Percentiles rank a stretch among this genome's conserved stretches.
phyloP scores from a whole-genome alignment of 2,329 filamentous ascomycete genomes.

The Fusarium tricinctum region DNA sequence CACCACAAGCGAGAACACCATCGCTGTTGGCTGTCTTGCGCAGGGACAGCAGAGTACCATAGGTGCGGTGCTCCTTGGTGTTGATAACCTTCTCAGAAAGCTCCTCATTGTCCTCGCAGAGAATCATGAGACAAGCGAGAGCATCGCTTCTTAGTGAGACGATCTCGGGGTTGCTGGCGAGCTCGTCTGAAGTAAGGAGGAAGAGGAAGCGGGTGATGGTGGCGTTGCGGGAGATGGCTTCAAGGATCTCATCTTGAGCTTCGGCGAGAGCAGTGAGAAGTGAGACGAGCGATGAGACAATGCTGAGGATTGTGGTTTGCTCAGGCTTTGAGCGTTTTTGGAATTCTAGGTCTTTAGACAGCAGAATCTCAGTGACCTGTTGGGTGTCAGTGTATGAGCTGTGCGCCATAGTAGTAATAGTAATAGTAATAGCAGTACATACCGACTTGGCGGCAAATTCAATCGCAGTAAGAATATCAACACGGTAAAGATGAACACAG shows the following conservation, averaged over 20 bases:
- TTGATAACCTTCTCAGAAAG: constrained; percentile 68
- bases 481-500: constrained; percentile 73
- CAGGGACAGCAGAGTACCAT: constrained; percentile 64
- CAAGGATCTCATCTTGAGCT: constrained; percentile 71
- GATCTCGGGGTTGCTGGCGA: constrained; percentile 60
- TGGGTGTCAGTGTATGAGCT: constrained; percentile 14
- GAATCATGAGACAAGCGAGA: constrained; percentile 68
- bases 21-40: constrained; percentile 63
- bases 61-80: constrained; percentile 62
- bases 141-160: constrained; percentile 60
- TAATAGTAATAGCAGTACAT: constrained; percentile 43
- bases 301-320: constrained; percentile 66
- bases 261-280: constrained; percentile 69
- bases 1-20: constrained; percentile 70
- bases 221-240: constrained; percentile 64
- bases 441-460: constrained; percentile 69
- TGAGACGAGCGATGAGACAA: constrained; percentile 66
- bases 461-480: constrained; percentile 72
- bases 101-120: constrained; percentile 71
- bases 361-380: constrained; percentile 62
- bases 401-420: too few relatives aligned
- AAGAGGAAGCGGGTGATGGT: constrained; percentile 68
- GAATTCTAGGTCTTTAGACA: constrained; percentile 59
- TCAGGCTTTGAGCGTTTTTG: constrained; percentile 66
- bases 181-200: constrained; percentile 62